Conservation (phyloP, 352 stramenopile genomes). For the Phytopythium ostracodes region DNA sequence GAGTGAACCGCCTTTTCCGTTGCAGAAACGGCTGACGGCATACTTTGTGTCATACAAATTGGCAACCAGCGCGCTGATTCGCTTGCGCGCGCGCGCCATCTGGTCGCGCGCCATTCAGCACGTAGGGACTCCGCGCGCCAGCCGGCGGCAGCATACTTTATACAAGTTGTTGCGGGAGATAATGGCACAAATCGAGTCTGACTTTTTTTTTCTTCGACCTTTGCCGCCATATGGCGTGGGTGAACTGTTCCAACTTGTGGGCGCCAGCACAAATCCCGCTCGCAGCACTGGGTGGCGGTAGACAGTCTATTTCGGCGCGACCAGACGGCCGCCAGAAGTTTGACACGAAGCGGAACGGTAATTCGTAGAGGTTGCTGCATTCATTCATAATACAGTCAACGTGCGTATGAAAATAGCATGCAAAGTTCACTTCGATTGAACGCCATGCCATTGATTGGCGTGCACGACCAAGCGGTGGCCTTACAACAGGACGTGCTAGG, state of each 20-base stretch:
- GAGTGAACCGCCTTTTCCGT: slow-evolving; percentile 2
- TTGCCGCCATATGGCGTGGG: slow-evolving; percentile 2
- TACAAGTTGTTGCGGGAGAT: background rate
- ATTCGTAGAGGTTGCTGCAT: background rate
- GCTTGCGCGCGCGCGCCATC: background rate
- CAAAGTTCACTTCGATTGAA: no score
- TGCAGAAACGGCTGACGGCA: background rate
- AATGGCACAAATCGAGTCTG: background rate
- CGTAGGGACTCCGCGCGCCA: background rate
- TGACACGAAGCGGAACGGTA: background rate
- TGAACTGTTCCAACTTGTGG: background rate
- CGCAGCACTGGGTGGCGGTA: background rate
- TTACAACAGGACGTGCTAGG: background rate
- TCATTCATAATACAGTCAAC: background rate
- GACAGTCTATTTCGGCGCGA: background rate
- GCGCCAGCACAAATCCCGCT: background rate
- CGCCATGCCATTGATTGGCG: background rate
- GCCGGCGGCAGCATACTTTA: background rate
- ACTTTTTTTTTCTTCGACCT: no score
- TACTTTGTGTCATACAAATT: background rate
- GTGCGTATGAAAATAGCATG: background rate
- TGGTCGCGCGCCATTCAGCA: background rate
- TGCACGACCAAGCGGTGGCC: background rate
- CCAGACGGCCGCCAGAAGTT: background rate
- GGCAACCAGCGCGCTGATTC: background rate